A percentile compares a stretch with the other conserved stretches of the same genome.
phyloP scores from a whole-genome alignment of 495 filamentous ascomycete species.

The Aspergillus leporis region DNA sequence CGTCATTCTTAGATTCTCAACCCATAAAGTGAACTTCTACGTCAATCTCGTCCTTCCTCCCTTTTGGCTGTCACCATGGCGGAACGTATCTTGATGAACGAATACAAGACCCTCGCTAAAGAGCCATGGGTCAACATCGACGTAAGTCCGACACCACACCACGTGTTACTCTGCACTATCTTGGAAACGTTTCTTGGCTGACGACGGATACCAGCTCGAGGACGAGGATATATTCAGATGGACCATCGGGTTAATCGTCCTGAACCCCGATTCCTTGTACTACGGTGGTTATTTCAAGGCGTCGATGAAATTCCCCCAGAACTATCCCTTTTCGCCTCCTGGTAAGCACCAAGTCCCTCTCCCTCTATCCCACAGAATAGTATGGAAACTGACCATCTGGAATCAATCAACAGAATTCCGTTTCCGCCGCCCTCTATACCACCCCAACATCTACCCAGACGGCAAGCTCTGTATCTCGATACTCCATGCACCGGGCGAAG shows the following conservation, averaged over 20 bases:
- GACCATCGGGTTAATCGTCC: conserved; percentile 84
- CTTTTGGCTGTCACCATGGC: conserved; percentile 46
- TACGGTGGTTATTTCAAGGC: conserved; percentile 92
- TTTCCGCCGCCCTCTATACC: conserved; percentile 78
- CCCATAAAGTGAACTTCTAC: background rate
- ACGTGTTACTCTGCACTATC: background rate
- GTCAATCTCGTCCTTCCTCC: background rate
- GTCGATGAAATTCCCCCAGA: conserved; percentile 79
- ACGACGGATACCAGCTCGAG: conserved; percentile 52
- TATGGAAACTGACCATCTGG: conserved; percentile 9
- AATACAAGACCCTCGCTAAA: conserved; percentile 77
- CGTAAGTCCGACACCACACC: conserved; percentile 38
- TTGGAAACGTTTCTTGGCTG: background rate
- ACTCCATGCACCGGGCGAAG: conserved; percentile 87
- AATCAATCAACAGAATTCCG: conserved; percentile 62
- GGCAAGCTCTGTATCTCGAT: conserved; percentile 96
- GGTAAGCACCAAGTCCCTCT: conserved; percentile 30
- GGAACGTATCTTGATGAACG: conserved; percentile 83
- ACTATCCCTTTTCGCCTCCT: conserved; percentile 91
- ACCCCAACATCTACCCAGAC: conserved; percentile 92
- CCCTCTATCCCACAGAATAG: background rate
- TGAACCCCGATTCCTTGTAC: conserved; percentile 88
- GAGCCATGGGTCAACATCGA: conserved; percentile 94
- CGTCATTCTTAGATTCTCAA: background rate
- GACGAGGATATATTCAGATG: conserved; percentile 80